These are phyloP conservation scores for Rhizophlyctis rosea DNA, from an alignment of 192 early-diverging fungal species.

Conservation along the genomic window DNA sequence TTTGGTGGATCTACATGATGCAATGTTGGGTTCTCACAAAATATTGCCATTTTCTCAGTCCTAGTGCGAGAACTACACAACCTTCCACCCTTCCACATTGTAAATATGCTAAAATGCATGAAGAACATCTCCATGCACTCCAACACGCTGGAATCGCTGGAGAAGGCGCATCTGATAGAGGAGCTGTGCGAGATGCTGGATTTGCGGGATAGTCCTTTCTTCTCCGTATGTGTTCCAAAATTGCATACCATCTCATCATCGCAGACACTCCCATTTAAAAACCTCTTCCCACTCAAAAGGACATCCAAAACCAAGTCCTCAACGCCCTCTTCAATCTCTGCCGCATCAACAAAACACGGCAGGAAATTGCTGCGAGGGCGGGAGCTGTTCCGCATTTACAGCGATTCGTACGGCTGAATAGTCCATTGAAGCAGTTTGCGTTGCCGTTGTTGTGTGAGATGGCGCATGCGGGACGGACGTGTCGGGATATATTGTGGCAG, in stretches of 20 bases:
- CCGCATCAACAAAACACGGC: slow-evolving; percentile 53
- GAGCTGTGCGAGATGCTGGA: slow-evolving; percentile 45
- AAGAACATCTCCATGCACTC: slow-evolving; percentile 63
- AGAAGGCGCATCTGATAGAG: slow-evolving; percentile 45
- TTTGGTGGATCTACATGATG: slow-evolving; percentile 4
- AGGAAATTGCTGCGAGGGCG: slow-evolving; percentile 51
- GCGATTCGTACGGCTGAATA: slow-evolving; percentile 35
- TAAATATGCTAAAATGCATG: slow-evolving; percentile 55
- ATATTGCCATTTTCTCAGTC: slow-evolving; percentile 1
- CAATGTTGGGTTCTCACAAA: not conserved
- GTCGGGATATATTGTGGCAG: slow-evolving; percentile 47
- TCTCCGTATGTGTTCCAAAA: slow-evolving; percentile 18
- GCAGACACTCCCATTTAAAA: too few relatives aligned
- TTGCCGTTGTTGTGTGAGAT: slow-evolving; percentile 60
- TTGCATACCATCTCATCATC: too few relatives aligned
- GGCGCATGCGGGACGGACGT: slow-evolving; percentile 49
- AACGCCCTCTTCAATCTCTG: slow-evolving; percentile 61
- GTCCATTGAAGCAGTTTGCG: slow-evolving; percentile 60
- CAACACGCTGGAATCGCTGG: slow-evolving; percentile 48
- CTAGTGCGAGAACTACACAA: slow-evolving; percentile 31
- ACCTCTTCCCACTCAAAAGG: slow-evolving; percentile 23
- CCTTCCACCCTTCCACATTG: slow-evolving; percentile 30
- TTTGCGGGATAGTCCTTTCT: slow-evolving; percentile 14
- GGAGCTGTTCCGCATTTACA: slow-evolving; percentile 58
- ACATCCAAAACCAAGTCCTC: slow-evolving; percentile 56